Evolutionary conservation across 768 basidiomycete genomes (phyloP), one percentile per base, ranked within the genome.

Genomic region (Suillus hirtellus): DNA sequence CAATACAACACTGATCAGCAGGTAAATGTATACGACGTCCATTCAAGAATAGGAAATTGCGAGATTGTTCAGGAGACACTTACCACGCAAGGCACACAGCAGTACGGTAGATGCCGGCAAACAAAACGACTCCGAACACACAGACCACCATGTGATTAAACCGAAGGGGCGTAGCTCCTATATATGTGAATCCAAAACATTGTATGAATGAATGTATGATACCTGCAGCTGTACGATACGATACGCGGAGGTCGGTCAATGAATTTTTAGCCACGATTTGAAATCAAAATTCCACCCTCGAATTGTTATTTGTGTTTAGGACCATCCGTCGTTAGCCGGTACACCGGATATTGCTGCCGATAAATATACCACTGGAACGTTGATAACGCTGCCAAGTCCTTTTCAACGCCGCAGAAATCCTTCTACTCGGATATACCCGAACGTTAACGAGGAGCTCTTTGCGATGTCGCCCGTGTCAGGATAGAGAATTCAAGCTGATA

Each of bases 331-430:
- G 12, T 37, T n/a, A 37, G n/a, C 34, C 21, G 8, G 10, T 55
- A 21, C 14, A 55, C 21, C 21, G 54, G 54, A 38, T 37, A 21
- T 52, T 50, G 27, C 8, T 50, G 17, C 52, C n/a, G 15, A 37
- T 3, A n/a, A 31, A 52, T 34, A 52, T 34, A 53, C 14, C 31
- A 31, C 31, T 31, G 4, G 35, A 9, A 35, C 35, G 35, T 56
- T 53, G 31, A 53, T 53, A 53, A 53, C 55, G 1, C 8, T 17
- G 37, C 21, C 35, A 55, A 55, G 54, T 55, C 37, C 55, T 56
- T 24, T 40, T 56, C 21, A 38, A 56, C 37, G 21, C 54, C 55
- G 37, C 55, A 15, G 37, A 56, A 21, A 37, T 54, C 12, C 8
- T 40, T 38, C 37, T 24, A 2, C 55, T 38, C 55, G 55, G 37